phyloP scores from a whole-genome alignment of 768 basidiomycete genomes.

The Lactarius tabidus region DNA sequence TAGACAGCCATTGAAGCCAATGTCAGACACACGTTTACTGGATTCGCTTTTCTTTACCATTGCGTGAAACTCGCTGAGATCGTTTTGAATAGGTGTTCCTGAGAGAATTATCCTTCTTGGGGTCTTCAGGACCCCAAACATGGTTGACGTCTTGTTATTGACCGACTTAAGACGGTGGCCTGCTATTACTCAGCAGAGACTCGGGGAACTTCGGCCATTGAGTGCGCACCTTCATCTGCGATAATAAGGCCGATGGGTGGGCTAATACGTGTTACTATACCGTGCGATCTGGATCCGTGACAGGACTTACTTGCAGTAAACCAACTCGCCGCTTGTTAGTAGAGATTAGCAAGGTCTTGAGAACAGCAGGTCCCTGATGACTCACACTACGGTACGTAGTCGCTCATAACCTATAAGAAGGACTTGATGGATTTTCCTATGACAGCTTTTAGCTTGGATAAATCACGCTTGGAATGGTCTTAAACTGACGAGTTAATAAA shows the following conservation, averaged over 20 bases:
- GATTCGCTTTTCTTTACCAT: conserved; percentile 57
- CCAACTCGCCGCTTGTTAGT: conserved; percentile 47
- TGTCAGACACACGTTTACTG: background rate
- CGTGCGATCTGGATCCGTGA: background rate
- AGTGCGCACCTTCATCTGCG: conserved; percentile 82
- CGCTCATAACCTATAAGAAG: conserved; percentile 95
- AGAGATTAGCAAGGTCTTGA: conserved; percentile 2
- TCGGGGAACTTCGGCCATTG: background rate
- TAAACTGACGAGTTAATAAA: conserved; percentile 68
- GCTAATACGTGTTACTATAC: conserved; percentile 35
- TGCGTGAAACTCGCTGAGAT: conserved; percentile 90
- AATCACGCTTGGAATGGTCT: background rate
- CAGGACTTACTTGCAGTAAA: conserved; percentile 56
- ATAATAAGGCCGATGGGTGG: conserved; percentile 91
- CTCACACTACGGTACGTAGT: conserved; percentile 73
- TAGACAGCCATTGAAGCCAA: conserved; percentile 30
- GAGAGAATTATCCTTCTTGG: conserved; percentile 82
- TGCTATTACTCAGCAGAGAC: conserved; percentile 29
- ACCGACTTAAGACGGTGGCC: conserved; percentile 92
- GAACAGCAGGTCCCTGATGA: conserved; percentile 7
- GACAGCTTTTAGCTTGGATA: conserved; percentile 7
- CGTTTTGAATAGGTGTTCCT: conserved; percentile 97
- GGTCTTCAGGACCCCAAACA: conserved; percentile 77
- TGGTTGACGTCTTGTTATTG: conserved; percentile 82
- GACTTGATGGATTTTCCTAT: conserved; percentile 73